phyloP scores from a whole-genome alignment of 1,284 basidiomycete genomes.

The Moniliella sp. region DNA sequence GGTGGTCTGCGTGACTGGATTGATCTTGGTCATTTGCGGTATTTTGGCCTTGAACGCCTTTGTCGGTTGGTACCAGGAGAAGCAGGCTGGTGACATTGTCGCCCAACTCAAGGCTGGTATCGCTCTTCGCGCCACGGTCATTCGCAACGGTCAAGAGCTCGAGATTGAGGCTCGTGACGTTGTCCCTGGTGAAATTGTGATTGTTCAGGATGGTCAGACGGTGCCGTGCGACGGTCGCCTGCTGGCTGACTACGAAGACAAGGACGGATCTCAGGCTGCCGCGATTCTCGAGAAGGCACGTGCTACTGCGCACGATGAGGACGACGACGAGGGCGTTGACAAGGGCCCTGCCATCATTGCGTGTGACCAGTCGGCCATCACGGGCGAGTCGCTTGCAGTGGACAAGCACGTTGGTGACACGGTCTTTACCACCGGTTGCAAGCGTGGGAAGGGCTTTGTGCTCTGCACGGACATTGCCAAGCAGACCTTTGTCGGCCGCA shows the following conservation, averaged over 20 bases:
- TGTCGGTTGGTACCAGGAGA: slow-evolving; percentile 44
- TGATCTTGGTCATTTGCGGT: slow-evolving; percentile 41
- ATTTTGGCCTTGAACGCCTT: slow-evolving; percentile 38
- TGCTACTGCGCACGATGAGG: slow-evolving; percentile 15
- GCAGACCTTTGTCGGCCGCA: slow-evolving; percentile 39
- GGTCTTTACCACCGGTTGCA: slow-evolving; percentile 37
- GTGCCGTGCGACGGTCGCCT: slow-evolving; percentile 42
- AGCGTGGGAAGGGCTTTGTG: slow-evolving; percentile 41
- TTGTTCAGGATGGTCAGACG: slow-evolving; percentile 39
- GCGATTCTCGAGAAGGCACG: slow-evolving; percentile 27
- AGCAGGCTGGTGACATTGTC: slow-evolving; percentile 40
- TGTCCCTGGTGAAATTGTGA: slow-evolving; percentile 41
- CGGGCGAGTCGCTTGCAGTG: slow-evolving; percentile 42
- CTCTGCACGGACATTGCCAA: slow-evolving; percentile 39
- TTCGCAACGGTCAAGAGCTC: slow-evolving; percentile 39
- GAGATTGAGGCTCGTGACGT: slow-evolving; percentile 42
- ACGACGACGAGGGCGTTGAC: slow-evolving; percentile 33
- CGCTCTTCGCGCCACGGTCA: slow-evolving; percentile 38
- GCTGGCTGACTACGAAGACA: slow-evolving; percentile 37
- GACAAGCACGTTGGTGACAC: slow-evolving; percentile 42
- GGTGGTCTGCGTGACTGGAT: slow-evolving; percentile 37
- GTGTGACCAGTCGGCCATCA: slow-evolving; percentile 41
- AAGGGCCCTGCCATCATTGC: slow-evolving; percentile 40
- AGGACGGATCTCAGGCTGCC: slow-evolving; percentile 27
- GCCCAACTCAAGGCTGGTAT: slow-evolving; percentile 43